Evolutionary conservation across 495 filamentous ascomycete species (phyloP), one percentile per base, ranked within the genome.

Genomic region (Penicillium maclennaniae): DNA sequence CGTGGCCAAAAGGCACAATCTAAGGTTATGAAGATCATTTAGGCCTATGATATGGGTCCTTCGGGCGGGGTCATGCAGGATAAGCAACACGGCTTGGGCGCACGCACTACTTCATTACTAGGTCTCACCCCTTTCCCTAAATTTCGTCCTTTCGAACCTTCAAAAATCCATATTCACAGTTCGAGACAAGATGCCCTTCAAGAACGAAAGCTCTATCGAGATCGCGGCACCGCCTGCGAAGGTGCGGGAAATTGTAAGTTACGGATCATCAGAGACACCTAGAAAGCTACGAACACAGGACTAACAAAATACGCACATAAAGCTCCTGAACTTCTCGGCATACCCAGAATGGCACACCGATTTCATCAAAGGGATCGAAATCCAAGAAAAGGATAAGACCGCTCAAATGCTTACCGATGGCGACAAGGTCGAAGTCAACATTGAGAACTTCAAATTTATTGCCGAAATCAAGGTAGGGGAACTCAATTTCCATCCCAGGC

Each of bases 161-260:
- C 26, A 50, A 14, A 14, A 43, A 25, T 39, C 39, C 9, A 6
- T 37, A n/a, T n/a, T n/a, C n/a, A n/a, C n/a, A n/a, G n/a, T n/a
- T n/a, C n/a, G n/a, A 43, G 17, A 38, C 53, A 51, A 21, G 37
- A 61, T 56, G 58, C 45, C 50, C 43, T 31, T 43, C 36, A 53
- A 54, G 38, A 40, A 40, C 46, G 59, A 62, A 28, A 63, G 57
- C 50, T 54, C 46, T 15, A 66, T 67, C 20, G 65, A 67, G 41
- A 67, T 67, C 16, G 56, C 51, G n/a, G 62, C 62, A 5, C 52
- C 62, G 10, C 65, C 65, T 10, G 43, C 62, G 3, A 67, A 60
- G 46, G 65, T 67, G 56, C 65, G 65, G 7, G 65, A 67, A 41
- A 43, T 67, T 27, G 65, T 67, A 63, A 10, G 56, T 60, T 8